Conservation (phyloP, 495 filamentous ascomycete genomes). For the Aspergillus cavernicola region DNA sequence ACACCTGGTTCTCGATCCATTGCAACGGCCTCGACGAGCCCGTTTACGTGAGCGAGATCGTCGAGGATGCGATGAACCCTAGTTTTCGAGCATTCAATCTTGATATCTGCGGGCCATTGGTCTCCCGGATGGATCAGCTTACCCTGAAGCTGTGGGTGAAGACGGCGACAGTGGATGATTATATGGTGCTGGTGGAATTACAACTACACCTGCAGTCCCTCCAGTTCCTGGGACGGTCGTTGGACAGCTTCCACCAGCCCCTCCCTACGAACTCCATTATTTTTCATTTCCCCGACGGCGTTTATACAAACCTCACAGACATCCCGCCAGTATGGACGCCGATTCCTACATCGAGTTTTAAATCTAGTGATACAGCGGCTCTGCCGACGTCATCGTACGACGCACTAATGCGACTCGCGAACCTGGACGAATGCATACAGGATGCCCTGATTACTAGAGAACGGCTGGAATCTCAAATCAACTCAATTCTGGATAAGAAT, state of each 20-base stretch:
- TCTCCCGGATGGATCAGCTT: conserved; percentile 61
- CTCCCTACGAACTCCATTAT: conserved; percentile 81
- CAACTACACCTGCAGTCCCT: conserved; percentile 65
- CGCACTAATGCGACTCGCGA: conserved; percentile 81
- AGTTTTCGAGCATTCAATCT: conserved; percentile 87
- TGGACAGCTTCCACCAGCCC: conserved; percentile 71
- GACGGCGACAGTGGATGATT: conserved; percentile 51
- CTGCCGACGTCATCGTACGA: conserved; percentile 81
- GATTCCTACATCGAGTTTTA: conserved; percentile 13
- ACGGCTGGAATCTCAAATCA: conserved; percentile 73
- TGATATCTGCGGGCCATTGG: conserved; percentile 56
- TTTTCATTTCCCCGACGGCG: conserved; percentile 83
- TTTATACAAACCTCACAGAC: conserved; percentile 72
- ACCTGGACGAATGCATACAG: conserved; percentile 87
- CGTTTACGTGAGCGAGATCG: conserved; percentile 85
- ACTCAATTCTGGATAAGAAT: conserved; percentile 59
- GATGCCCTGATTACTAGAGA: conserved; percentile 80
- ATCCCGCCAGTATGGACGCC: conserved; percentile 44
- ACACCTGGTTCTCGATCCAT: conserved; percentile 88
- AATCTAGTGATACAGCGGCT: conserved; percentile 30
- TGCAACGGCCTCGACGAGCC: conserved; percentile 61
- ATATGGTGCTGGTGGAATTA: conserved; percentile 67
- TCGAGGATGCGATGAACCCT: conserved; percentile 80
- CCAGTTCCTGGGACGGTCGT: conserved; percentile 72
- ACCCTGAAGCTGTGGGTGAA: conserved; percentile 77